Evolutionary conservation across 768 basidiomycete species (phyloP), one percentile per base, ranked within the genome.

Genomic region (Scleroderma citrinum): DNA sequence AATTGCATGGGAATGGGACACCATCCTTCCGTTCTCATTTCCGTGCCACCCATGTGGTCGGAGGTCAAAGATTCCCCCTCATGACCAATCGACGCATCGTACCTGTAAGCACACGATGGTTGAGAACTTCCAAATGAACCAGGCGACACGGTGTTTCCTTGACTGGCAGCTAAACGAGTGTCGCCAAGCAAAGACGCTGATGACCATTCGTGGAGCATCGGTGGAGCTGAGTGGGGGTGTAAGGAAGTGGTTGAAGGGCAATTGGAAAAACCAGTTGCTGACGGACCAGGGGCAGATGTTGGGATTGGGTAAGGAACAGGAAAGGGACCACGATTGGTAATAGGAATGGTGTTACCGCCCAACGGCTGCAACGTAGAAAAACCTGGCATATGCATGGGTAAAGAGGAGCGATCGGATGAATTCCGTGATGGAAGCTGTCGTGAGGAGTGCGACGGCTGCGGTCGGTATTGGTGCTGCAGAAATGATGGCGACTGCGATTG

Each of bases 401-500:
- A 24, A 30, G 26, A 44, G 29, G 20, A 19, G 30, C n/a, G 43
- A 44, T 32, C 43, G 16, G 26, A 32, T 44, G 30, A 44, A 30
- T 5, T 30, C 7, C 30, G 43, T 29, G 26, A 20, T 29, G 43
- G 17, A 30, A 44, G 29, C n/a, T 44, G 43, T 44, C 29, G 29
- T 21, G 43, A 32, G 30, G 29, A 16, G 30, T 19, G 30, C 17
- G 43, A 26, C 17, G 30, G 29, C 43, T 19, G 43, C 26, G 30
- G 29, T 16, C 31, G 43, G 30, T 44, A 31, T 32, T 44, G 43
- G 17, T 30, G 13, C 14, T 44, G 43, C 30, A 30, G 26, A 30
- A 32, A 44, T 5, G 43, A 44, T 49, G 48, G 52, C 40, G 54
- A 55, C 5, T 44, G 45, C 50, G 56, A 52, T 44, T 43, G 60